Percentiles rank a stretch among this genome's conserved stretches.
Conservation (phyloP, 352 stramenopile genomes). For the Pythium brassicae region DNA sequence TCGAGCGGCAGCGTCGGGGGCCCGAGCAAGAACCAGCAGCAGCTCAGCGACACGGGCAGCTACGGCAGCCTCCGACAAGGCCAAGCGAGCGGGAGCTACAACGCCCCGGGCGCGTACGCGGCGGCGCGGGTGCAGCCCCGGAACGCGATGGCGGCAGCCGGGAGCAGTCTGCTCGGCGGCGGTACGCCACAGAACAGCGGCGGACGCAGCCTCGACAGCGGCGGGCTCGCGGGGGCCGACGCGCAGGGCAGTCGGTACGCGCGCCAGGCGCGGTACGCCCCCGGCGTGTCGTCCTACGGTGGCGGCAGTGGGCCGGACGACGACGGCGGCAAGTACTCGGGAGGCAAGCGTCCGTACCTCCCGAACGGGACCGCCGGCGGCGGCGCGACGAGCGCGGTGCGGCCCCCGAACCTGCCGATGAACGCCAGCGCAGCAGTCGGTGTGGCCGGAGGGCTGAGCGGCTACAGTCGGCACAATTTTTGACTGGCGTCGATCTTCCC, state of each 20-base stretch:
- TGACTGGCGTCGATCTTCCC: slow-evolving; percentile 18
- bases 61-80: slow-evolving; percentile 42
- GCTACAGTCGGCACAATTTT: slow-evolving; percentile 80
- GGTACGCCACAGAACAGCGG: slow-evolving; percentile 43
- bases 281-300: slow-evolving; percentile 46
- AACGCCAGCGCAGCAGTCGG: slow-evolving; percentile 46
- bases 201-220: slow-evolving; percentile 44
- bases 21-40: slow-evolving; percentile 48
- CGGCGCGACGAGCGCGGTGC: slow-evolving; percentile 12
- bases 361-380: slow-evolving; percentile 24
- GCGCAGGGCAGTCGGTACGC: slow-evolving; percentile 69
- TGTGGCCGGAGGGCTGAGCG: slow-evolving; percentile 35
- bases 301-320: slow-evolving; percentile 19
- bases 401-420: slow-evolving; percentile 20
- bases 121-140: slow-evolving; percentile 42
- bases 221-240: slow-evolving; percentile 27
- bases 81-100: slow-evolving; percentile 16
- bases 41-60: slow-evolving; percentile 35
- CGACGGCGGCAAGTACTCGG: slow-evolving; percentile 53
- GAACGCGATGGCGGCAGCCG: slow-evolving; percentile 70
- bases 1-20: slow-evolving; percentile 42
- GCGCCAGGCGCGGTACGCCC: slow-evolving; percentile 71
- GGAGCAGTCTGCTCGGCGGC: slow-evolving; percentile 55
- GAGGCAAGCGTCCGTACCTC: slow-evolving; percentile 44
- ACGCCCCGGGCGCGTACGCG: slow-evolving; percentile 24